These are phyloP conservation scores for Arthromyces matolae DNA, from an alignment of 768 basidiomycete genomes.

Conservation along the genomic window DNA sequence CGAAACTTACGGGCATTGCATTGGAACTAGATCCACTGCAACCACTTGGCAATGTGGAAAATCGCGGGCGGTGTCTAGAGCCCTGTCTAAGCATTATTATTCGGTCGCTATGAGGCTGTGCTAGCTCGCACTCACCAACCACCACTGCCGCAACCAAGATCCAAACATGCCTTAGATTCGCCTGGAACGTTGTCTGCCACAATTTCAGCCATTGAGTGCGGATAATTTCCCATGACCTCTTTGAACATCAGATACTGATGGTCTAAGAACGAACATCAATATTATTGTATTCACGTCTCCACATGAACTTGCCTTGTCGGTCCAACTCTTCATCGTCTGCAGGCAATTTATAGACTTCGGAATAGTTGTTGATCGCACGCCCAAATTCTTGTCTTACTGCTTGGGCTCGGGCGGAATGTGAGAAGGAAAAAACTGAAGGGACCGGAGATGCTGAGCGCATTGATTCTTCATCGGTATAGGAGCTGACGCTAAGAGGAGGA, in stretches of 20 bases:
- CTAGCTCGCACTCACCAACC: constrained; percentile 49
- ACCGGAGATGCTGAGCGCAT: constrained; percentile 64
- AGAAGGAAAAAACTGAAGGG: constrained; percentile 68
- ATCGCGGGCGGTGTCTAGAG: constrained; percentile 68
- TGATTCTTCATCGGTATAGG: constrained; percentile 52
- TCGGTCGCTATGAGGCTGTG: not conserved
- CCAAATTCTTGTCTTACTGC: constrained; percentile 67
- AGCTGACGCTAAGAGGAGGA: constrained; percentile 36
- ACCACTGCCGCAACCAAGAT: constrained; percentile 79
- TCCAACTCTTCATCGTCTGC: constrained; percentile 76
- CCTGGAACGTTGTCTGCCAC: constrained; percentile 57
- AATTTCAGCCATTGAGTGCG: constrained; percentile 51
- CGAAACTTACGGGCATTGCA: constrained; percentile 65
- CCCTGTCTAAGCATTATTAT: constrained; percentile 41
- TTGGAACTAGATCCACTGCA: constrained; percentile 77
- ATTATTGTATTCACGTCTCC: not conserved
- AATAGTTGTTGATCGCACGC: constrained; percentile 69
- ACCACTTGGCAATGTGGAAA: constrained; percentile 67
- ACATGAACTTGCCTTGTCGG: constrained; percentile 51
- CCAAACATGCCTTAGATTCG: constrained; percentile 60
- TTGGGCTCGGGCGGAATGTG: constrained; percentile 55
- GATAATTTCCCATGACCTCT: constrained; percentile 65
- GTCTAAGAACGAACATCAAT: constrained; percentile 36
- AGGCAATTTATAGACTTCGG: constrained; percentile 73
- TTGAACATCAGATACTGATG: constrained; percentile 65